Evolutionary conservation across 2,329 filamentous ascomycete genomes (phyloP).

Genomic region (Diplocarpon mali): DNA sequence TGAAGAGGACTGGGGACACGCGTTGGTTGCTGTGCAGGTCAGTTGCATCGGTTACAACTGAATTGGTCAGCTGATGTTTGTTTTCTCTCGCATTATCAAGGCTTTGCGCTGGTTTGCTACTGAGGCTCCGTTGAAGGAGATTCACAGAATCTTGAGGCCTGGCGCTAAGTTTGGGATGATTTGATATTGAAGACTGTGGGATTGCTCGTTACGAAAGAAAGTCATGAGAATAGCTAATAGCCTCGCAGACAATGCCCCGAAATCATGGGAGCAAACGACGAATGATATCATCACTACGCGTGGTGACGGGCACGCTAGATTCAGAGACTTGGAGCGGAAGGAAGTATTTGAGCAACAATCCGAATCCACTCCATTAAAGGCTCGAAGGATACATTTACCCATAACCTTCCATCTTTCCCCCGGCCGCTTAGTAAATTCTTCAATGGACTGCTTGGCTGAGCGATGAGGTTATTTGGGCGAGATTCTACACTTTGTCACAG

Average conservation of each 20-base stretch:
- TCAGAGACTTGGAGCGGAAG: constrained; percentile 54
- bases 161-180: constrained; percentile 52
- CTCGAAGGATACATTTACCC: constrained; percentile 31
- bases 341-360: constrained; percentile 51
- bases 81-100: constrained; percentile 1
- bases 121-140: constrained; percentile 48
- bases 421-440: constrained; percentile 46
- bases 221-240: neutral
- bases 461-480: constrained; percentile 50
- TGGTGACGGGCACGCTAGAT: constrained; percentile 50
- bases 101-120: constrained; percentile 53
- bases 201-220: constrained; percentile 7
- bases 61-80: no score
- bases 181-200: constrained; percentile 62
- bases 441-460: constrained; percentile 45
- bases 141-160: constrained; percentile 54
- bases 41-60: neutral
- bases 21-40: constrained; percentile 57
- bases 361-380: constrained; percentile 39
- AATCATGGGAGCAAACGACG: constrained; percentile 43
- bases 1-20: constrained; percentile 49
- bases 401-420: constrained; percentile 40
- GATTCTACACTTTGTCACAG: constrained; percentile 57
- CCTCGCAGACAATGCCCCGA: constrained; percentile 50
- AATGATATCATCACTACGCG: constrained; percentile 46